Evolutionary conservation across 345 rosid genomes (phyloP), one percentile per base, ranked within the genome.

Genomic region (Raphanus raphanistrum): DNA sequence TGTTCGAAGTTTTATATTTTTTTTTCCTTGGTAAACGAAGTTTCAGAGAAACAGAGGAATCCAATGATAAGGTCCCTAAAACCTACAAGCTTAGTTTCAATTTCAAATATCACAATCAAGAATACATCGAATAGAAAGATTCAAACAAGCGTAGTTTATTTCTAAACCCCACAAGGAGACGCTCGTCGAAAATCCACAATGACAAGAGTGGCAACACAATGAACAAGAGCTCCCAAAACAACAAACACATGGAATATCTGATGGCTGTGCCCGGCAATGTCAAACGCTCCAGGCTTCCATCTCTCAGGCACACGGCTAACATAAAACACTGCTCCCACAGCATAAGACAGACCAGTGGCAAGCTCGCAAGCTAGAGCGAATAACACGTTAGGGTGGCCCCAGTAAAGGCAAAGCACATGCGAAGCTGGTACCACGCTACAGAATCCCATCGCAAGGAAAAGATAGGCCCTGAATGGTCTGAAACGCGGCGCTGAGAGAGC

Each of bases 221-320:
- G 99, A 67, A 95, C 83, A 60, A 92, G 84, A 5, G 99, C 94
- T 7, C 87, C 99, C 0, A 87, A 81, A 50, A 92, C 94, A 17
- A 92, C 98, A 77, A 91, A 88, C 68, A 95, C 90, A 38, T 95
- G 97, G 78, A 92, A 95, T 33, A 95, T 91, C 85, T 92, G 98
- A 73, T 95, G 99, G 61, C 96, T 92, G 64, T 95, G 99, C 41
- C 99, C 97, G 21, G 87, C 94, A 68, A 92, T 87, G 72, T 95
- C 99, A 38, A 95, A 95, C 26, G 87, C 84, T 3, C 99, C 96
- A 1, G 99, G 99, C 77, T 86, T 90, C 98, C 97, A 95, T 64
- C 88, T 82, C 82, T 92, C 98, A 0, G 98, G 98, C 27, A 95
- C 79, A 82, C 98, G 88, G 17, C 84, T 74, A 4, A 88, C 84